These are phyloP conservation scores for Malassezia dermatis DNA, from an alignment of 1,284 basidiomycete genomes.

Conservation along the genomic window DNA sequence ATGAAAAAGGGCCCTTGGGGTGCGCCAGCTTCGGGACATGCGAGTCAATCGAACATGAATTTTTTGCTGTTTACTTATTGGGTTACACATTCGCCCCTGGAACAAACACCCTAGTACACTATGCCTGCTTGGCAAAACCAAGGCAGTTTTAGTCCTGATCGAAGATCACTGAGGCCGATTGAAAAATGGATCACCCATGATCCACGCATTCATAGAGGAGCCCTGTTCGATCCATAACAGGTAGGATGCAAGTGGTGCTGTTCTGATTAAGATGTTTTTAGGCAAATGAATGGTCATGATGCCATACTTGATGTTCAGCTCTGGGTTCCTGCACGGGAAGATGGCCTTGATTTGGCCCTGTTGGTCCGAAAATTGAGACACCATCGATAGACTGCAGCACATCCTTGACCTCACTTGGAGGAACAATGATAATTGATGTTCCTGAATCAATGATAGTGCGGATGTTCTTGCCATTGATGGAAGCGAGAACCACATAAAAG, in stretches of 20 bases:
- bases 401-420: constrained; percentile 36
- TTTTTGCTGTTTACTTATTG: no score
- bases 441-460: constrained; percentile 55
- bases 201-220: constrained; percentile 47
- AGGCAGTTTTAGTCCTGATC: constrained; percentile 48
- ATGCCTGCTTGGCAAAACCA: constrained; percentile 47
- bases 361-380: constrained; percentile 29
- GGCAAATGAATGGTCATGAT: background rate
- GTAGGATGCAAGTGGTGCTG: constrained; percentile 29
- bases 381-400: constrained; percentile 53
- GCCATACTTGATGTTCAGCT: background rate
- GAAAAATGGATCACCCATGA: constrained; percentile 49
- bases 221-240: constrained; percentile 36
- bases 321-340: background rate
- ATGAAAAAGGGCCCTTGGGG: no score
- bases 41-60: no score
- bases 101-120: background rate
- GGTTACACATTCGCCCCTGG: no score
- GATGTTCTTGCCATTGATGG: constrained; percentile 34
- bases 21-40: no score
- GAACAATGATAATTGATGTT: constrained; percentile 50
- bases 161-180: constrained; percentile 47
- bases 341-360: background rate
- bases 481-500: constrained; percentile 40
- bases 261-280: constrained; percentile 16